Evolutionary conservation across 1,139 yeast genomes (phyloP), one percentile per base, ranked within the genome.

Genomic region (Blastobotrys proliferans): DNA sequence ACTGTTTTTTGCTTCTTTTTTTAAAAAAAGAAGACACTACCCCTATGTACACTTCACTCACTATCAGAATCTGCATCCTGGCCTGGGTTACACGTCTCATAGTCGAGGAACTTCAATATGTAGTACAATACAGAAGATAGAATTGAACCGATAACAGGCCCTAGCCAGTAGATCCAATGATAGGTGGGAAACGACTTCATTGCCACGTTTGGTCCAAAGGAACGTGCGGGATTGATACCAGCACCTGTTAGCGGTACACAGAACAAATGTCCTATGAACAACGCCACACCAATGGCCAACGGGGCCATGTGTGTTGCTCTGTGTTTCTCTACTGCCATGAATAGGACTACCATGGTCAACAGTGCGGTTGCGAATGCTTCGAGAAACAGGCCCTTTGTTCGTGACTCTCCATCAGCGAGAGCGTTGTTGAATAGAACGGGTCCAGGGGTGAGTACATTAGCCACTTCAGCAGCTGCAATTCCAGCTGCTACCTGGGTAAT

Each of bases 141-240:
- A 43, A 72, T 51, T 4, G 92, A 68, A 52, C 94, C 95, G 49
- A 83, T 59, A 43, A 72, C 51, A 4, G 92, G 68, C 51, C 94
- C 95, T 49, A 83, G 58, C 94, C 94, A 86, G 73, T 87, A 87
- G 53, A 87, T 85, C 95, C 95, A 87, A 72, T 80, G 88, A 68
- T 87, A 86, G 58, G 62, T 65, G 35, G 95, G 94, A 80, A 87
- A 87, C 28, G 76, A 70, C 46, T 66, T 69, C 45, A 76, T 74
- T 46, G 90, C 94, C 47, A 85, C 72, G 62, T 81, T 76, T 43
- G 95, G 94, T 60, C 96, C 96, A 50, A 87, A 77, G 26, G 86
- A 70, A 70, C 96, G 80, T 40, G 95, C 95, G 44, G 95, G 95
- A 74, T 86, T 86, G 61, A 85, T 73, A 61, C 95, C 95, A 34